Conservation (phyloP, 768 basidiomycete species). For the Amanita subjunquillea region DNA sequence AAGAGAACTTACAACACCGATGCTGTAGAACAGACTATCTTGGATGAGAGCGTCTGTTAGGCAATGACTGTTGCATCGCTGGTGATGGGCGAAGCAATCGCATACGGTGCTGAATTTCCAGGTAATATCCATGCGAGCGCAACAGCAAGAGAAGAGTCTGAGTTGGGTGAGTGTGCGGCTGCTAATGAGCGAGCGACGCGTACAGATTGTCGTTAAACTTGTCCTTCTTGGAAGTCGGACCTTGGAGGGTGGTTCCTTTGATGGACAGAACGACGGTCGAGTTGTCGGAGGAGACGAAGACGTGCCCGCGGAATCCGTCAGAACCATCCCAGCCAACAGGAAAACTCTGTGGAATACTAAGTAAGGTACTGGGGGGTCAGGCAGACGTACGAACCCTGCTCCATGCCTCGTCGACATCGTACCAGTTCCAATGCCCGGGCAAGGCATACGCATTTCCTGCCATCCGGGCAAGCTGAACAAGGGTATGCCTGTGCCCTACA, state of each 20-base stretch:
- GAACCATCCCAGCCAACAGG: constrained; percentile 71
- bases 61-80: constrained; percentile 74
- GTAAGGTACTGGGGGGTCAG: not conserved
- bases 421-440: constrained; percentile 70
- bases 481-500: constrained; percentile 66
- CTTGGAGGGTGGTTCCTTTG: constrained; percentile 78
- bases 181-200: constrained; percentile 6
- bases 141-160: constrained; percentile 83
- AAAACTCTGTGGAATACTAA: constrained; percentile 42
- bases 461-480: constrained; percentile 81
- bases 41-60: constrained; percentile 74
- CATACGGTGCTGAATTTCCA: constrained; percentile 86
- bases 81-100: constrained; percentile 66
- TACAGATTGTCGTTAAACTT: constrained; percentile 85
- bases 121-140: constrained; percentile 78
- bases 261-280: constrained; percentile 79
- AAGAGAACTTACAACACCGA: constrained; percentile 59
- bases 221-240: constrained; percentile 83
- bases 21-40: constrained; percentile 88
- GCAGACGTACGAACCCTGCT: constrained; percentile 32
- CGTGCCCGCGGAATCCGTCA: constrained; percentile 84
- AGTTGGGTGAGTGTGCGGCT: not conserved
- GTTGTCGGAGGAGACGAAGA: constrained; percentile 73
- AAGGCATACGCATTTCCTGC: constrained; percentile 81
- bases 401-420: constrained; percentile 67